phyloP scores from a whole-genome alignment of 495 filamentous ascomycete species.

The Xylaria flabelliformis region DNA sequence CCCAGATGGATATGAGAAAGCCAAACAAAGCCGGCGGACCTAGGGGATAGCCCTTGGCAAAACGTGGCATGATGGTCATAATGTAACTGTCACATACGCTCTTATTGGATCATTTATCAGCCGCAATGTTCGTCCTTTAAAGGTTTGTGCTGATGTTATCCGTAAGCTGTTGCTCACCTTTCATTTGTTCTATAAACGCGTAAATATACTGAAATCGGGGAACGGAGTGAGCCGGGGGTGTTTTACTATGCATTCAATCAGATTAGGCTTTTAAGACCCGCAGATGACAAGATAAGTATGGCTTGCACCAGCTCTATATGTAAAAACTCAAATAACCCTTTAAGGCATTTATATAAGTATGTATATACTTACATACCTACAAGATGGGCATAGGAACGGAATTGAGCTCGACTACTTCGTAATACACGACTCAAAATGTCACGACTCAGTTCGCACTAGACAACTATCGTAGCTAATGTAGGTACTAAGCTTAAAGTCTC shows the following conservation, averaged over 20 bases:
- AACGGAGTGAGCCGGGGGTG: background rate
- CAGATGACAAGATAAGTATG: background rate
- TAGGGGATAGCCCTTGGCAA: constrained; percentile 9
- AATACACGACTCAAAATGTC: background rate
- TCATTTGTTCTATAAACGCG: background rate
- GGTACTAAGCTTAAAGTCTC: background rate
- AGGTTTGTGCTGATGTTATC: background rate
- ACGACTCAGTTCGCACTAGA: background rate
- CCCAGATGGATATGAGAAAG: background rate
- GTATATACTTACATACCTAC: background rate
- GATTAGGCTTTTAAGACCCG: background rate
- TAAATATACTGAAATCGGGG: background rate
- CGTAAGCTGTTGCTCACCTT: background rate
- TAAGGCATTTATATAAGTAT: background rate
- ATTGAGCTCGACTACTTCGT: background rate
- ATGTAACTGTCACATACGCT: constrained; percentile 6
- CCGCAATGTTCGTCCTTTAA: background rate
- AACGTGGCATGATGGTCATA: constrained; percentile 1
- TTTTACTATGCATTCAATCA: background rate
- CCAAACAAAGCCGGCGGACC: background rate
- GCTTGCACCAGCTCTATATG: background rate
- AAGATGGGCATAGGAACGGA: background rate
- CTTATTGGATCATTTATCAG: constrained; percentile 4
- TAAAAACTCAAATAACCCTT: background rate
- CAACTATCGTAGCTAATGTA: background rate